Evolutionary conservation across 768 basidiomycete species (phyloP).

Genomic region (Krasilnikovozyma curviuscula): DNA sequence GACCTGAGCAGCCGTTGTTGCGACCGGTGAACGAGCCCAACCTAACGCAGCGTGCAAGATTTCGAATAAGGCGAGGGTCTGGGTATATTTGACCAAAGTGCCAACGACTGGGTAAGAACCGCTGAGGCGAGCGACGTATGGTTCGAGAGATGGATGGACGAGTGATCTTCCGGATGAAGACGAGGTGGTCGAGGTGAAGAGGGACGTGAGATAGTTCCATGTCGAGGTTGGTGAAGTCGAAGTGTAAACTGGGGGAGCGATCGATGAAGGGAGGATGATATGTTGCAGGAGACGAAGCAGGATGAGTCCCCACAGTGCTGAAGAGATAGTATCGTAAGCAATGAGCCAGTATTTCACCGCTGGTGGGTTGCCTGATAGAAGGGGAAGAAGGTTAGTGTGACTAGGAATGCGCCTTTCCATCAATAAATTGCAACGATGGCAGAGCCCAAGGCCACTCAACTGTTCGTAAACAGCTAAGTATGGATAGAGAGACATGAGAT

Average conservation of each 20-base stretch:
- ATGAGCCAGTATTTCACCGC: conserved; percentile 42
- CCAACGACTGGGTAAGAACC: conserved; percentile 49
- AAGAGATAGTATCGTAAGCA: conserved; percentile 56
- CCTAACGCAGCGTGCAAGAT: conserved; percentile 60
- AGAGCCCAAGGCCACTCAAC: no score
- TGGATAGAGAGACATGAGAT: no score
- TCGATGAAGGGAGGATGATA: conserved; percentile 23
- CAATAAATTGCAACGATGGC: no score
- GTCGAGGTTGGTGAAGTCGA: conserved; percentile 3
- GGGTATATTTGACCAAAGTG: conserved; percentile 45
- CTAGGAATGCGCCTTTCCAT: no score
- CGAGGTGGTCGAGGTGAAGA: conserved; percentile 16
- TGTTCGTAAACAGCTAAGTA: no score
- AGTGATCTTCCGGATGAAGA: conserved; percentile 20
- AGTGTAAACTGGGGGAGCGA: conserved; percentile 26
- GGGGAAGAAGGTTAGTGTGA: no score
- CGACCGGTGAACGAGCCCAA: conserved; percentile 56
- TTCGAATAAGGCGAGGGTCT: conserved; percentile 67
- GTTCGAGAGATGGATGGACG: conserved; percentile 17
- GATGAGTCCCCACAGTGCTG: conserved; percentile 54
- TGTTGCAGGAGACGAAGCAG: conserved; percentile 36
- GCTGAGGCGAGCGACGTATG: conserved; percentile 33
- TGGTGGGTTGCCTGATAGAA: conserved; percentile 2
- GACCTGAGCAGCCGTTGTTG: conserved; percentile 61
- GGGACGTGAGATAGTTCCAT: background rate